phyloP scores from a whole-genome alignment of 257 asterid genomes.

The Galeopsis tetrahit region DNA sequence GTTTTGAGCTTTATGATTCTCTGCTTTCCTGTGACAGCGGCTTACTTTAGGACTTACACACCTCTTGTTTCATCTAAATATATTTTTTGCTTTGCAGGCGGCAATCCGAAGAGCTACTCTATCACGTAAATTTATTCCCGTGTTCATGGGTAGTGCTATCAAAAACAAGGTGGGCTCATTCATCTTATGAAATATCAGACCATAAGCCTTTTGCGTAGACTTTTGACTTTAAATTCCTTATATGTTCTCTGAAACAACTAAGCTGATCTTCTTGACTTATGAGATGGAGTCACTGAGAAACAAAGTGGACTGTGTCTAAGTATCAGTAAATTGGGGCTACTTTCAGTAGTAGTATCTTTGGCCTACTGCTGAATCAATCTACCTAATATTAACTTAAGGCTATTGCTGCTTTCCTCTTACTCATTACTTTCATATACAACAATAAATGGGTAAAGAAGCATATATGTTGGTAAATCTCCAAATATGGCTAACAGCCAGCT shows the following conservation, averaged over 20 bases:
- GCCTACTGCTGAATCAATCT: neutral
- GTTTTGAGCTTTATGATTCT: slow-evolving; percentile 22
- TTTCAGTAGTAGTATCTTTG: neutral
- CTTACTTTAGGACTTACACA: slow-evolving; percentile 23
- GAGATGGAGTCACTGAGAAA: slow-evolving; percentile 17
- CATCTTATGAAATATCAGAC: slow-evolving; percentile 22
- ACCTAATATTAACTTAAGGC: neutral
- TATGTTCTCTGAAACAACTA: slow-evolving; percentile 21
- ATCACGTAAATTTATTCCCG: slow-evolving; percentile 87
- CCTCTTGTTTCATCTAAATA: slow-evolving; percentile 3
- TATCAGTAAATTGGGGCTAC: slow-evolving; percentile 4
- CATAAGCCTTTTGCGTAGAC: neutral
- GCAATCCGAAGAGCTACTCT: slow-evolving; percentile 95
- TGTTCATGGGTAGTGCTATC: slow-evolving; percentile 99
- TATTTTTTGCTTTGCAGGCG: slow-evolving; percentile 53
- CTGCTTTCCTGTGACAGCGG: slow-evolving; percentile 8
- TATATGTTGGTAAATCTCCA: slow-evolving; percentile 1
- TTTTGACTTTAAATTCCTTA: slow-evolving; percentile 7
- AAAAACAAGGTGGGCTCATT: slow-evolving; percentile 80
- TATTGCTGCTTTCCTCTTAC: neutral
- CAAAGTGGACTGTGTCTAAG: slow-evolving; percentile 1
- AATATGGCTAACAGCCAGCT: slow-evolving; percentile 7
- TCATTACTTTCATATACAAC: slow-evolving; percentile 7
- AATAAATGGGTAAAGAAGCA: neutral
- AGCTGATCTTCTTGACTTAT: slow-evolving; percentile 7